These are phyloP conservation scores for Trametes sp. DNA, from an alignment of 1,284 basidiomycete genomes.

Conservation along the genomic window DNA sequence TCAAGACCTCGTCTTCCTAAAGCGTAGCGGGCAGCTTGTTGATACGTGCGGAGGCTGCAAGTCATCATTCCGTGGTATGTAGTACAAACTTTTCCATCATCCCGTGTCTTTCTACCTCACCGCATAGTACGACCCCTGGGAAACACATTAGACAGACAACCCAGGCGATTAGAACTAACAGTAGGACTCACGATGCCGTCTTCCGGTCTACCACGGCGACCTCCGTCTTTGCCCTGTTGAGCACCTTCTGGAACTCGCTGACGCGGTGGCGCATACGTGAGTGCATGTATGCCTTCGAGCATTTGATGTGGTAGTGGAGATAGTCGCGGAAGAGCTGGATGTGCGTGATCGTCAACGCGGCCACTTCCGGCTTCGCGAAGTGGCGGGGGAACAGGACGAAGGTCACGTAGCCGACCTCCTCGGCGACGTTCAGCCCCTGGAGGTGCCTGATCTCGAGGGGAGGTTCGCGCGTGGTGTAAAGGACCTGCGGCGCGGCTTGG, in stretches of 20 bases:
- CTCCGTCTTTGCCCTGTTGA: conserved; percentile 99
- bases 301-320: conserved; percentile 99
- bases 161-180: too few relatives aligned
- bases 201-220: conserved; percentile 85
- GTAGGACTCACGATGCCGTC: conserved; percentile 81
- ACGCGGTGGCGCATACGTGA: conserved; percentile 96
- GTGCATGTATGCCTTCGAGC: conserved; percentile 99
- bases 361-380: conserved; percentile 80
- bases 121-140: conserved; percentile 19
- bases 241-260: conserved; percentile 96
- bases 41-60: not conserved
- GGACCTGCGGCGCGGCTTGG: conserved; percentile 97
- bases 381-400: conserved; percentile 99
- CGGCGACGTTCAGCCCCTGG: conserved; percentile 81
- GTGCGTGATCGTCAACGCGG: conserved; percentile 90
- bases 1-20: not conserved
- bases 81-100: conserved; percentile 16
- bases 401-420: conserved; percentile 97
- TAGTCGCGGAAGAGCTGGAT: conserved; percentile 99
- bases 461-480: conserved; percentile 96
- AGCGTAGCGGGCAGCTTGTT: too few relatives aligned
- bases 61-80: conserved; percentile 24
- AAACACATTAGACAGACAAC: too few relatives aligned
- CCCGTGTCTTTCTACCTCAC: not conserved
- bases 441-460: conserved; percentile 95